Percentiles rank a stretch among this genome's conserved stretches.
These are phyloP conservation scores for Scheffersomyces spartinae DNA, from an alignment of 805 yeast genomes.

Conservation along the genomic window DNA sequence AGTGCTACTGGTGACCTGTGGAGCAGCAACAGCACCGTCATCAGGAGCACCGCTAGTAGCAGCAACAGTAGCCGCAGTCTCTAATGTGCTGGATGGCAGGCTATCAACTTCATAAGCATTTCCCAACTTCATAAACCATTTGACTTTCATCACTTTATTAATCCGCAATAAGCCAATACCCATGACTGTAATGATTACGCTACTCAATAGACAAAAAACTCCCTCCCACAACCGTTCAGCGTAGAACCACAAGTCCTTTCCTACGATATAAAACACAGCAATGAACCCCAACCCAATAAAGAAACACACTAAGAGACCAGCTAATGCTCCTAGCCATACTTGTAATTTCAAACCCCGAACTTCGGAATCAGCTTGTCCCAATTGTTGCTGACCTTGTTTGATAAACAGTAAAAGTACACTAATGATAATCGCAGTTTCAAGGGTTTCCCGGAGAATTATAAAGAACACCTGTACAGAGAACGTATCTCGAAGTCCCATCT, in stretches of 20 bases:
- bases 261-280: conserved; percentile 26
- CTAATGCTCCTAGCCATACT: conserved; percentile 33
- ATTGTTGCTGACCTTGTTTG: conserved; percentile 14
- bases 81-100: too few relatives aligned
- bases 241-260: conserved; percentile 32
- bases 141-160: conserved; percentile 31
- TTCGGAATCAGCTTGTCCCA: conserved; percentile 1
- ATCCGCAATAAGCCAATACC: conserved; percentile 33
- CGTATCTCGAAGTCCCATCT: too few relatives aligned
- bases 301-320: conserved; percentile 28
- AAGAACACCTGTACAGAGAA: conserved; percentile 33
- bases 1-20: too few relatives aligned
- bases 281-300: conserved; percentile 29
- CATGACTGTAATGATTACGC: conserved; percentile 34
- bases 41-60: too few relatives aligned
- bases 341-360: conserved; percentile 16
- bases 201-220: conserved; percentile 30
- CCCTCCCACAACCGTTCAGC: conserved; percentile 41
- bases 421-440: conserved; percentile 33
- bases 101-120: too few relatives aligned
- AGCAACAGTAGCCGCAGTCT: too few relatives aligned
- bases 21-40: too few relatives aligned
- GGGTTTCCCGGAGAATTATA: conserved; percentile 30
- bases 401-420: conserved; percentile 32
- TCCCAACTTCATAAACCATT: conserved; percentile 31